Evolutionary conservation across 441 rosid genomes (phyloP).

Genomic region (Gossypium schwendimanii): DNA sequence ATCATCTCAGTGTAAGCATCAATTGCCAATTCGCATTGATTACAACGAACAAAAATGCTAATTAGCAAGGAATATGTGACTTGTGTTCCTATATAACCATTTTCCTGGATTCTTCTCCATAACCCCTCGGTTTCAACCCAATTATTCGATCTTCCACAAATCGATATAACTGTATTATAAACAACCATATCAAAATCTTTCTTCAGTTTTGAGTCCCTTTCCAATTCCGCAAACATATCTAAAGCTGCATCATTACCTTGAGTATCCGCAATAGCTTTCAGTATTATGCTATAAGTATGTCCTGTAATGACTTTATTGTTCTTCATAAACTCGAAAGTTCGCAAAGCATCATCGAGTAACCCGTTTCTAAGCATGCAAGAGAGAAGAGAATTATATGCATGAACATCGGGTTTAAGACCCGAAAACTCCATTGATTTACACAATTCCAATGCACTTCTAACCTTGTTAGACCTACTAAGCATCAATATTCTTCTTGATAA

Average conservation of each 20-base stretch:
- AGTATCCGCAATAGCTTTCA: slow-evolving; percentile 50
- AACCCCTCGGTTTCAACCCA: slow-evolving; percentile 51
- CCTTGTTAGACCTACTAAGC: slow-evolving; percentile 71
- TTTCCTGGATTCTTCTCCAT: slow-evolving; percentile 54
- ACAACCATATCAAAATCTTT: slow-evolving; percentile 52
- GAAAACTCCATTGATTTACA: slow-evolving; percentile 52
- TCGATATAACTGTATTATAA: slow-evolving; percentile 66
- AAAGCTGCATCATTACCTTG: slow-evolving; percentile 55
- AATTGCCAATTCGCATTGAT: slow-evolving; percentile 53
- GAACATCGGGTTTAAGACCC: slow-evolving; percentile 41
- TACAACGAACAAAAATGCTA: slow-evolving; percentile 61
- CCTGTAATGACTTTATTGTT: slow-evolving; percentile 38
- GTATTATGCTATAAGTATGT: slow-evolving; percentile 61
- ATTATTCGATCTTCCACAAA: slow-evolving; percentile 50
- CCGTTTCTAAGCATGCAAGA: slow-evolving; percentile 58
- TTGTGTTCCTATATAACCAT: slow-evolving; percentile 46
- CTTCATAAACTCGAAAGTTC: slow-evolving; percentile 51
- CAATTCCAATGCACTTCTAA: slow-evolving; percentile 60
- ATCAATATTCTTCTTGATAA: slow-evolving; percentile 60
- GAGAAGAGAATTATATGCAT: slow-evolving; percentile 68
- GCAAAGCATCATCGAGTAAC: slow-evolving; percentile 34
- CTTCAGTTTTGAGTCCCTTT: slow-evolving; percentile 27
- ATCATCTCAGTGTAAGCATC: slow-evolving; percentile 73
- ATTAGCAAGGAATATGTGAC: slow-evolving; percentile 56
- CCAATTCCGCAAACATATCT: slow-evolving; percentile 43